Percentiles rank a stretch among this genome's conserved stretches.
phyloP scores from a whole-genome alignment of 805 yeast genomes.

The Metschnikowia proteae region DNA sequence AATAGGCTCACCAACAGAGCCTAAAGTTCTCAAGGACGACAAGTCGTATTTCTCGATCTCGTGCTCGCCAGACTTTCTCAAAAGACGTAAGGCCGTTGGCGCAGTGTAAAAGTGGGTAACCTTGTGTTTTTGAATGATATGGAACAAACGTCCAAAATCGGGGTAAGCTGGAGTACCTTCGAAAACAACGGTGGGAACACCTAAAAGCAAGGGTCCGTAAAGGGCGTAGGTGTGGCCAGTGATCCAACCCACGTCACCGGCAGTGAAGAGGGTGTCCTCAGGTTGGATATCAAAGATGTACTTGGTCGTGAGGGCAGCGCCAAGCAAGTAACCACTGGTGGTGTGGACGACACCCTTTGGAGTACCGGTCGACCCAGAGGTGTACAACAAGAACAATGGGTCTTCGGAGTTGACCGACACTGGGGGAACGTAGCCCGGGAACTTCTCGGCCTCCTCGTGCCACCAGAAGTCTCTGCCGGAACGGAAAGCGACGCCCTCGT shows the following conservation, averaged over 20 bases:
- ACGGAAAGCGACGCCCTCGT: constrained; percentile 46
- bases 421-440: constrained; percentile 68
- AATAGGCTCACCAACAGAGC: constrained; percentile 85
- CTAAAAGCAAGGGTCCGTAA: constrained; percentile 74
- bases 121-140: constrained; percentile 64
- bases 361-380: constrained; percentile 85
- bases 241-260: constrained; percentile 91
- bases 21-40: constrained; percentile 62
- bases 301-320: constrained; percentile 69
- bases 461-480: constrained; percentile 70
- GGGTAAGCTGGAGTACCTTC: constrained; percentile 91
- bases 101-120: constrained; percentile 82
- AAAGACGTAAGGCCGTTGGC: constrained; percentile 75
- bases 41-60: constrained; percentile 61
- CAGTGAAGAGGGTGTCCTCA: constrained; percentile 74
- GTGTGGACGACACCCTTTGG: constrained; percentile 85
- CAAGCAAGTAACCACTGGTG: constrained; percentile 75
- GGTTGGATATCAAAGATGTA: constrained; percentile 74
- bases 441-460: constrained; percentile 65
- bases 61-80: constrained; percentile 69
- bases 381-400: constrained; percentile 74
- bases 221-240: constrained; percentile 84
- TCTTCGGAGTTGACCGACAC: constrained; percentile 76
- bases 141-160: constrained; percentile 75
- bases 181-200: constrained; percentile 75